Base-by-base conservation (phyloP, 148 eudicot species). In the Dysphania ambrosioides region DNA sequence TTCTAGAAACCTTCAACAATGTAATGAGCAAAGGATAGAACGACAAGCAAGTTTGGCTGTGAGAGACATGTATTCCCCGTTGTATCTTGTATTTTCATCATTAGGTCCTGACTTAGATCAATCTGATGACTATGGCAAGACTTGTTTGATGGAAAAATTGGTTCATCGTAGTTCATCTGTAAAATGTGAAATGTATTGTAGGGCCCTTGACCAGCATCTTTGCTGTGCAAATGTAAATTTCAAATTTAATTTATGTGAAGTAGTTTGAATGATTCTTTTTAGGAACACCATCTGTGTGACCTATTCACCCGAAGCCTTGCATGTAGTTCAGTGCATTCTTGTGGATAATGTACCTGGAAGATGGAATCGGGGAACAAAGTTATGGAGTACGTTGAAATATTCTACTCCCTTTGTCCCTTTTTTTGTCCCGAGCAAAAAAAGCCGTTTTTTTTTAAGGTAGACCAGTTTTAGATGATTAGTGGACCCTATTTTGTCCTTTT, bases 31-130 rank as follows among this genome's bases (percentile, higher is more conserved):
- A 61, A 8, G 35, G 21, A 9, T 15, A 30, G 21, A 61, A 32
- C 19, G 10, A 1, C 5, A 12, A 32, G 36, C 36, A 5, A 44
- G 21, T 4, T 44, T 68, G 57, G 27, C 27, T 26, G 13, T 27
- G 34, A n/a, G 56, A 42, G 16, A 61, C 66, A 61, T 30, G 16
- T 15, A 47, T 21, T 47, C 16, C 53, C 53, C 16, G 40, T 36
- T 36, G 40, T 12, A 47, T n/a, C 53, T 2, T 15, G 3, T 1
- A 21, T 47, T 47, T 13, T 16, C 53, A 47, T 47, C 13, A 21
- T 47, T 15, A 66, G 78, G 41, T 31, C 27, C 19, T 66, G 40
- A 51, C 55, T 55, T 34, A 31, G 78, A 65, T 67, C 36, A 60
- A 31, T 68, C 47, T 55, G 19, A 31, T 71, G 73, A 41, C 31